Conservation (phyloP, 2,329 filamentous ascomycete species). For the Plenodomus lindquistii region DNA sequence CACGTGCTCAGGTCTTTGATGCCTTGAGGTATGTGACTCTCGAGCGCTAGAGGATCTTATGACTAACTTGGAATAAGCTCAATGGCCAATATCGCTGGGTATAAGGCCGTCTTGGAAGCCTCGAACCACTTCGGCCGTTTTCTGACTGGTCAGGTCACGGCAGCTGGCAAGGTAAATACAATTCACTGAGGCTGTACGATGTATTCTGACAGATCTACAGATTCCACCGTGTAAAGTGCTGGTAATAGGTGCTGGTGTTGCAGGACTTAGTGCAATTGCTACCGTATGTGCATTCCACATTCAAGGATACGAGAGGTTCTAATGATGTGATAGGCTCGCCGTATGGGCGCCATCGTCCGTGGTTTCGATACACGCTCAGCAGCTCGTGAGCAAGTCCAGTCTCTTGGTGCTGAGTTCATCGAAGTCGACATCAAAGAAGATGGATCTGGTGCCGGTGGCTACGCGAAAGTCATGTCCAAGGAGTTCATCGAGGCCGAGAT, state of each 20-base stretch:
- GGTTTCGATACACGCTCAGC: constrained; percentile 92
- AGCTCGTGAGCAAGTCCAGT: constrained; percentile 86
- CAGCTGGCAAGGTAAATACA: constrained; percentile 63
- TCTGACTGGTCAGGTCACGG: constrained; percentile 85
- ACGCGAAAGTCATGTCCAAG: constrained; percentile 92
- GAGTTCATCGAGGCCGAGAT: constrained; percentile 92
- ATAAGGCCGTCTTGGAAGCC: constrained; percentile 88
- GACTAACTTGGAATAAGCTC: constrained; percentile 59
- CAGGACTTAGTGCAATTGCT: constrained; percentile 84
- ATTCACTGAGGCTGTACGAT: background rate
- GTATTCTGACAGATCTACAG: constrained; percentile 49
- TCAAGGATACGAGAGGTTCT: background rate
- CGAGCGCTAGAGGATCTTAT: background rate
- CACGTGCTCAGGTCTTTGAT: constrained; percentile 85
- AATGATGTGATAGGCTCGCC: constrained; percentile 60
- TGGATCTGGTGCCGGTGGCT: constrained; percentile 80
- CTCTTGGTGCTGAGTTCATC: constrained; percentile 85
- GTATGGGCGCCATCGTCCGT: constrained; percentile 85
- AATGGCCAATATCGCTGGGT: constrained; percentile 93
- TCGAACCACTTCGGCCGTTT: constrained; percentile 89
- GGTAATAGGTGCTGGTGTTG: constrained; percentile 88
- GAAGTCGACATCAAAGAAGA: constrained; percentile 86
- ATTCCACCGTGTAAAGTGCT: constrained; percentile 89
- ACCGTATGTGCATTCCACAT: constrained; percentile 55
- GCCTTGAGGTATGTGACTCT: constrained; percentile 58